Evolutionary conservation across 2,329 filamentous ascomycete species (phyloP).

Genomic region (Akanthomyces lecanii): DNA sequence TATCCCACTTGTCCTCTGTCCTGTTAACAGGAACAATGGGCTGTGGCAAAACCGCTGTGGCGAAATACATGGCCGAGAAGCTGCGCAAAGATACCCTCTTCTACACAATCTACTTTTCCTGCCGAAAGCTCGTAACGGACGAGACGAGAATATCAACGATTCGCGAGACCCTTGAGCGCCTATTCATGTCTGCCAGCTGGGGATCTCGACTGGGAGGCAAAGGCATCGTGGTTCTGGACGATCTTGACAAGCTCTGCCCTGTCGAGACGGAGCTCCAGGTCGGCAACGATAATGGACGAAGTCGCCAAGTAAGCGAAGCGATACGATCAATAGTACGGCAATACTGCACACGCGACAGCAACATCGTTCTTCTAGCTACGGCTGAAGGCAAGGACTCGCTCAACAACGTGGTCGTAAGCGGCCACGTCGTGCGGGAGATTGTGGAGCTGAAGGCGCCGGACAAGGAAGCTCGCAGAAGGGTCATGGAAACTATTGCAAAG

Average conservation of each 20-base stretch:
- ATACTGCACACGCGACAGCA: slow-evolving; percentile 74
- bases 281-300: slow-evolving; percentile 87
- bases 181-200: slow-evolving; percentile 91
- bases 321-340: slow-evolving; percentile 78
- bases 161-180: slow-evolving; percentile 77
- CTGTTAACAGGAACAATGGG: slow-evolving; percentile 85
- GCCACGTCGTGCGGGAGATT: slow-evolving; percentile 90
- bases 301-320: slow-evolving; percentile 85
- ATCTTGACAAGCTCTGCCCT: slow-evolving; percentile 88
- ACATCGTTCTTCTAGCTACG: slow-evolving; percentile 83
- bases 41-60: slow-evolving; percentile 81
- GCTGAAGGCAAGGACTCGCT: slow-evolving; percentile 90
- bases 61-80: slow-evolving; percentile 69
- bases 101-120: slow-evolving; percentile 81
- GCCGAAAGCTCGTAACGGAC: slow-evolving; percentile 81
- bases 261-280: slow-evolving; percentile 92
- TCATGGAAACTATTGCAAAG: slow-evolving; percentile 74
- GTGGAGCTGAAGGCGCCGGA: slow-evolving; percentile 84
- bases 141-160: slow-evolving; percentile 86
- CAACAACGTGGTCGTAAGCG: slow-evolving; percentile 84
- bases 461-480: slow-evolving; percentile 79
- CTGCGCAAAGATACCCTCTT: slow-evolving; percentile 71
- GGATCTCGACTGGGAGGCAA: slow-evolving; percentile 80
- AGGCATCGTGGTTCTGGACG: slow-evolving; percentile 82
- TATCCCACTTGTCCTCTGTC: slow-evolving; percentile 83